Conservation (phyloP, 2,329 filamentous ascomycete genomes). For the Alternaria solani region DNA sequence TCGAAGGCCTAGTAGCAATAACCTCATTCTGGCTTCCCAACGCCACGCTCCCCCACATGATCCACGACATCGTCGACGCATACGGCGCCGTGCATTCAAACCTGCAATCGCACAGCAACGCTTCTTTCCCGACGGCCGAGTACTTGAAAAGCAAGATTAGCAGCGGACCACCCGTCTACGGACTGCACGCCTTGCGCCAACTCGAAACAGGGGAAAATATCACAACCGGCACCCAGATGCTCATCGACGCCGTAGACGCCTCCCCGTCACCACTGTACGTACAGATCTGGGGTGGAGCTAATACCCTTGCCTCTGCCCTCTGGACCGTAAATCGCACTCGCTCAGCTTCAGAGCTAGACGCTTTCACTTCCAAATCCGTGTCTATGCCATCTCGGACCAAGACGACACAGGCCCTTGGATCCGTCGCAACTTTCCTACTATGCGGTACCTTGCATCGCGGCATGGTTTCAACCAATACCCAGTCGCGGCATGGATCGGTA, state of each 20-base stretch:
- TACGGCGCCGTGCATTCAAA: background rate
- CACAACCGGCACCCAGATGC: background rate
- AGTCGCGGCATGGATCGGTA: background rate
- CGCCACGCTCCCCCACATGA: background rate
- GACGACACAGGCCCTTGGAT: background rate
- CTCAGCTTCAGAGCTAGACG: background rate
- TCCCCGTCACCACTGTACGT: background rate
- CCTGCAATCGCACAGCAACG: background rate
- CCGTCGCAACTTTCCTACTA: background rate
- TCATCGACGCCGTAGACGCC: background rate
- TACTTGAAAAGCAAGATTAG: background rate
- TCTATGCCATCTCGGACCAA: background rate
- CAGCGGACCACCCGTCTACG: background rate
- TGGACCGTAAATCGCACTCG: background rate
- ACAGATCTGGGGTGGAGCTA: background rate
- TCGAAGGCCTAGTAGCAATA: background rate
- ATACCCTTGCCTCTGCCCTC: background rate
- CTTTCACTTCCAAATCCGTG: background rate
- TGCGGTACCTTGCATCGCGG: background rate
- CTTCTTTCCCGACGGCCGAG: background rate
- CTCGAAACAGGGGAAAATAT: background rate
- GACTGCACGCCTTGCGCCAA: background rate
- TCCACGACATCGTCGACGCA: background rate
- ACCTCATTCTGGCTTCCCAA: background rate
- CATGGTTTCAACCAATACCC: background rate